Evolutionary conservation across 139 green algal genomes (phyloP).

Genomic region (Chlorella sorokiniana): DNA sequence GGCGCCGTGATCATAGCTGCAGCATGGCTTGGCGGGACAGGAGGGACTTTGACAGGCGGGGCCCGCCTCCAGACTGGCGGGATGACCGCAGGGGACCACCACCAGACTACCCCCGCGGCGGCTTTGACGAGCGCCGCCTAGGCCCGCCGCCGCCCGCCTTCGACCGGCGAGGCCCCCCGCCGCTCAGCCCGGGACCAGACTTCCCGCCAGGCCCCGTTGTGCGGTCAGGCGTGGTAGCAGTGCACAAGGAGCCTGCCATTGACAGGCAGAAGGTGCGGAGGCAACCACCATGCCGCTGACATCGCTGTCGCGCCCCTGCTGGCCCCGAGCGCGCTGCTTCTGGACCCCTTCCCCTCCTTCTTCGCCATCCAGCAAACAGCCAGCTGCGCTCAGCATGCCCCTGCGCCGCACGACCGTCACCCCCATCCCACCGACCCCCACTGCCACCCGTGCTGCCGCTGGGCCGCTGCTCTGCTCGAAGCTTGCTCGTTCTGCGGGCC

Average conservation of each 20-base stretch:
- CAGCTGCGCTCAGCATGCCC: too few species aligned
- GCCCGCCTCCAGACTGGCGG: neutral
- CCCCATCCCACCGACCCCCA: too few species aligned
- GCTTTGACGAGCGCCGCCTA: slow-evolving; percentile 21
- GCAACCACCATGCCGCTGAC: neutral
- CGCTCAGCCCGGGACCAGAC: neutral
- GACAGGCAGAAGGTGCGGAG: slow-evolving; percentile 38
- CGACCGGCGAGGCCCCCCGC: slow-evolving; percentile 5
- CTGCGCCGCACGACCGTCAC: too few species aligned
- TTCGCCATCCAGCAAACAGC: too few species aligned
- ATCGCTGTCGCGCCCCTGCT: neutral
- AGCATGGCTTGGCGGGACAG: neutral
- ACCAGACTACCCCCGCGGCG: neutral
- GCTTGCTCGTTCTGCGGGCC: too few species aligned
- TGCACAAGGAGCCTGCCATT: slow-evolving; percentile 34
- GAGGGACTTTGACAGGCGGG: slow-evolving; percentile 10
- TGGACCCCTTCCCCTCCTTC: too few species aligned
- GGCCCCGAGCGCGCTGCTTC: neutral
- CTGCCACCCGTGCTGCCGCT: too few species aligned
- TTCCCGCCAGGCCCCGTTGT: neutral
- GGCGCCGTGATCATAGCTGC: too few species aligned
- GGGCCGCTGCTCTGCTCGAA: too few species aligned
- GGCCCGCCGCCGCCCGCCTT: slow-evolving; percentile 17
- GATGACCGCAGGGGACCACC: neutral
- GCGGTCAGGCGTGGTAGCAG: slow-evolving; percentile 23